Evolutionary conservation across 352 stramenopile genomes (phyloP), one percentile per base, ranked within the genome.

Genomic region (Globisporangium cederbergense): DNA sequence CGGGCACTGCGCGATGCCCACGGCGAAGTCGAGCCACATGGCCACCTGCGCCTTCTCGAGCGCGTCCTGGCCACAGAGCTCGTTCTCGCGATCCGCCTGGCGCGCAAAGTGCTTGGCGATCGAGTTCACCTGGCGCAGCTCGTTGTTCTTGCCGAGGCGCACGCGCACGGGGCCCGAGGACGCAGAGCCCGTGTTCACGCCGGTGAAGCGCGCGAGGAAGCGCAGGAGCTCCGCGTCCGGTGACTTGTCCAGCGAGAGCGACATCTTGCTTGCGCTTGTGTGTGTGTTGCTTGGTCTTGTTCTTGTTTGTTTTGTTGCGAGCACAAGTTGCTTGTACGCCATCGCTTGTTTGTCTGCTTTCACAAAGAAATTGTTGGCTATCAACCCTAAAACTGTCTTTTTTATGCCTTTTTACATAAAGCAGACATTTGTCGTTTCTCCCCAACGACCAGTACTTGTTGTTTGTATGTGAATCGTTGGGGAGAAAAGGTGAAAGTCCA

Each of bases 201-300:
- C 83, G 63, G 80, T 89, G 71, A 95, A 93, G 61, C 86, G 86
- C 66, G 83, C 86, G 34, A 90, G 66, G 72, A 95, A 95, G 75
- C 86, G 84, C 68, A 95, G 64, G 65, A 83, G 90, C 64, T 88
- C 81, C 50, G 86, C 79, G 25, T 89, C 76, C 7, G 70, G 59
- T 25, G 80, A 91, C 79, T 91, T 75, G 77, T 95, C 81, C 49
- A 95, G 77, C 64, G 83, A 90, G 40, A 95, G 77, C 67, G 86
- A 90, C 86, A 95, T 95, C 47, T 18, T 58, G 25, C 14, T 36
- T 57, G 51, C 32, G 25, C 25, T 30, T 10, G 45, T 28, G 18
- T 28, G 18, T 13, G 40, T 56, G 7, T 10, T 62, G 6, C 43
- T 20, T 36, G 61, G 51, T 2, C 1, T 25, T 42, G 32, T 28